A percentile compares a stretch with the other conserved stretches of the same genome.
Conservation (phyloP, 2,329 filamentous ascomycete genomes). For the Beauveria sp. region DNA sequence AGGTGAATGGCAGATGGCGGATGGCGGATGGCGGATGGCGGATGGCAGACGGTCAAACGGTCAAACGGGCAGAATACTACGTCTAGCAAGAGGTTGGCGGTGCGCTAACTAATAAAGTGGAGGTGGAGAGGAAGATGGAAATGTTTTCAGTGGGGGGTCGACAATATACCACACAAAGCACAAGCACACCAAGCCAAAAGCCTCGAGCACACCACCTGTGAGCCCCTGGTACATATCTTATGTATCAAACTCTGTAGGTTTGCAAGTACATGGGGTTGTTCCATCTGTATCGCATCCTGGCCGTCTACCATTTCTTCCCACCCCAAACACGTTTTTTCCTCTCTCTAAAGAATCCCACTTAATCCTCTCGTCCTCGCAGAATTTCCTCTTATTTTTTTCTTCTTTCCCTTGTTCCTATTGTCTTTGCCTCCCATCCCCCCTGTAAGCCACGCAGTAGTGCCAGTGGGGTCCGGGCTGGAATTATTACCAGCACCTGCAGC, state of each 20-base stretch:
- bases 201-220: background rate
- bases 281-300: too few relatives aligned
- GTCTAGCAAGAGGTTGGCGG: background rate
- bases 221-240: too few relatives aligned
- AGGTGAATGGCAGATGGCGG: background rate
- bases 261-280: too few relatives aligned
- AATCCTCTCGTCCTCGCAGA: background rate
- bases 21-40: background rate
- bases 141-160: background rate
- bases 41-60: background rate
- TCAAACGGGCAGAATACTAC: background rate
- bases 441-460: too few relatives aligned
- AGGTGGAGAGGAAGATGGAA: background rate
- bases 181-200: background rate
- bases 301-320: too few relatives aligned
- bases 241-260: too few relatives aligned
- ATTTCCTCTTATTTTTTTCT: background rate
- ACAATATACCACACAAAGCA: too few relatives aligned
- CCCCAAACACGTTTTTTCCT: background rate
- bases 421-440: background rate
- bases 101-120: constrained; percentile 5
- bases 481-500: too few relatives aligned
- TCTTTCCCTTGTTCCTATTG: background rate
- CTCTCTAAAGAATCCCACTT: background rate
- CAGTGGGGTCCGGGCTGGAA: too few relatives aligned